Conservation (phyloP, 108 stramenopile species). For the Cafeteria roenbergensis region DNA sequence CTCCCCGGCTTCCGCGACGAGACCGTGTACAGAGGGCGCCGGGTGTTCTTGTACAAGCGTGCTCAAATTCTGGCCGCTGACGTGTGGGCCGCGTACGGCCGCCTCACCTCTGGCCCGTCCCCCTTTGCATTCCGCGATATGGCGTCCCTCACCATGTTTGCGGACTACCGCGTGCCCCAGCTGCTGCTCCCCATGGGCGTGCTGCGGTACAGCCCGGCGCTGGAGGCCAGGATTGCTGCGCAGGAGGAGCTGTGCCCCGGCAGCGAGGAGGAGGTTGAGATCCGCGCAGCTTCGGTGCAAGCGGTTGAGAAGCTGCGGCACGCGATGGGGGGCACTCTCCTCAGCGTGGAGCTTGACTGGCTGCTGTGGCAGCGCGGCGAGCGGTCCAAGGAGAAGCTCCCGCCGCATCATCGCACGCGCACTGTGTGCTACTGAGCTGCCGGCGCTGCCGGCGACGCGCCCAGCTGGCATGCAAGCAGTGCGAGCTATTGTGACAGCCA, state of each 20-base stretch:
- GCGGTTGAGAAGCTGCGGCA: constrained; percentile 20
- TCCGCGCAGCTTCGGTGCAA: constrained; percentile 12
- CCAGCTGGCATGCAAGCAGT: no score
- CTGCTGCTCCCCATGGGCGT: constrained; percentile 12
- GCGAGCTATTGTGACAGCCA: no score
- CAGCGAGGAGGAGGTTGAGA: constrained; percentile 13
- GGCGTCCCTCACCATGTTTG: constrained; percentile 43
- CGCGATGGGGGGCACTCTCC: no score
- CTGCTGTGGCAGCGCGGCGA: constrained; percentile 19
- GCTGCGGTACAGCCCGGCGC: constrained; percentile 3
- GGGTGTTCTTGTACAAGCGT: constrained; percentile 44
- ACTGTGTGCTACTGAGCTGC: constrained; percentile 21
- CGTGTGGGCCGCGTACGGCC: constrained; percentile 41
- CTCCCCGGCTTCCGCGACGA: constrained; percentile 44
- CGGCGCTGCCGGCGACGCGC: no score
- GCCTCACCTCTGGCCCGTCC: background rate
- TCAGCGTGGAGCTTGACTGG: constrained; percentile 19
- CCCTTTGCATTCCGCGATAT: constrained; percentile 33
- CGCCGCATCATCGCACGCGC: constrained; percentile 16
- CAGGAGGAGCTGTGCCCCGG: constrained; percentile 10
- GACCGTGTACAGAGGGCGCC: constrained; percentile 28
- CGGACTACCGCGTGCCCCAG: constrained; percentile 45
- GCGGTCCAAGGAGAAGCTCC: constrained; percentile 9
- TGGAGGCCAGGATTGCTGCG: background rate
- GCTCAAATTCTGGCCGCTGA: constrained; percentile 44